Evolutionary conservation across 2,329 filamentous ascomycete genomes (phyloP).

Genomic region (Trichoderma atrobrunneum): DNA sequence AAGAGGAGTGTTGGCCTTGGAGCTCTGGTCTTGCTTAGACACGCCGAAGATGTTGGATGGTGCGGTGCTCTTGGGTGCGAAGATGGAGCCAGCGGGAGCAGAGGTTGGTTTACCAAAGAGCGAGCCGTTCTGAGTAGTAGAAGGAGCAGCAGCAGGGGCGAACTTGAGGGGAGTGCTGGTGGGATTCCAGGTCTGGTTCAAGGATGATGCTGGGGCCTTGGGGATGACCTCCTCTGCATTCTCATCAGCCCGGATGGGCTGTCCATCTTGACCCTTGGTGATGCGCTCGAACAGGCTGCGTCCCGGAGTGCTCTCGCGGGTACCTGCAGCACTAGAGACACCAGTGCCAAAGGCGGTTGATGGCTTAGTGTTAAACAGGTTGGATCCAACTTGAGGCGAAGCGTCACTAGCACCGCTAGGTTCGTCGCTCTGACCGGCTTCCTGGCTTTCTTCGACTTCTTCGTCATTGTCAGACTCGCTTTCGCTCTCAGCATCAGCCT

Average conservation of each 20-base stretch:
- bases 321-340: conserved; percentile 40
- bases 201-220: conserved; percentile 29
- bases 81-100: conserved; percentile 33
- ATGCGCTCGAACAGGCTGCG: conserved; percentile 57
- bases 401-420: conserved; percentile 42
- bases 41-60: conserved; percentile 38
- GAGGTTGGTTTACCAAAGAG: conserved; percentile 34
- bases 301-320: conserved; percentile 44
- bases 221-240: conserved; percentile 23
- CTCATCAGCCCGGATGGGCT: conserved; percentile 44
- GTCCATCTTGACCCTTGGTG: conserved; percentile 48
- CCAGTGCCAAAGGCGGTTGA: conserved; percentile 25
- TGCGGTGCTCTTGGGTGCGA: conserved; percentile 37
- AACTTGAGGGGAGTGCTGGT: conserved; percentile 57
- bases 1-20: conserved; percentile 24
- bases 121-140: conserved; percentile 27
- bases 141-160: conserved; percentile 32
- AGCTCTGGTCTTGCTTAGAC: conserved; percentile 29
- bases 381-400: conserved; percentile 32
- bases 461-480: conserved; percentile 35
- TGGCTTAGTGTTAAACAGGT: conserved; percentile 33
- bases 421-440: conserved; percentile 43
- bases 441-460: conserved; percentile 36
- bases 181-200: conserved; percentile 42
- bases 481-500: conserved; percentile 47